Evolutionary conservation across 257 asterid species (phyloP), one percentile per base, ranked within the genome.

Genomic region (Vinca minor): DNA sequence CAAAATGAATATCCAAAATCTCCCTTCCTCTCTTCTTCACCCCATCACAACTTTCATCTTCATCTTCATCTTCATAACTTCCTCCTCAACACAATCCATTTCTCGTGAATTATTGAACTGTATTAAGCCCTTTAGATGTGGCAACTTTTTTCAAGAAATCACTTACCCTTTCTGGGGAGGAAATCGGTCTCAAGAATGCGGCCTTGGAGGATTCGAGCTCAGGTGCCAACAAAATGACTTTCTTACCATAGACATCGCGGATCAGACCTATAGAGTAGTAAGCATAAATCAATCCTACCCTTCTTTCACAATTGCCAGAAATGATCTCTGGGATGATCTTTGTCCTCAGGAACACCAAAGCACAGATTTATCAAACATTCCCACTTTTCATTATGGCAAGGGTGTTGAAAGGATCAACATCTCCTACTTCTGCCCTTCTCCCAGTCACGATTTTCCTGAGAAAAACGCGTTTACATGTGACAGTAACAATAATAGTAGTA

Each of bases 171-270:
- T 55, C 23, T 55, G 61, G 61, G 61, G 61, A 55, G 61, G 41
- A 23, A 13, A 28, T 31, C 61, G 39, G 23, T 55, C 25, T 15
- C 13, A 4, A 21, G 79, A 79, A 53, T 83, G 93, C 73, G 89
- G 89, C 47, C 61, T 71, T 63, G 77, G 77, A n/a, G 73, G 59
- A 50, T 76, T 81, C 55, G 5, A 74, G 46, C 78, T 83, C 47
- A 36, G 1, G 39, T 85, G 87, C 46, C 25, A 59, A 31, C 60
- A 67, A 69, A 55, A 52, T 41, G 36, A 66, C 35, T 0, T 56
- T 74, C 56, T 73, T 0, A 47, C 71, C 61, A 8, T 55, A 31
- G 41, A 55, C 17, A 13, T 48, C 41, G 25, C 13, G 36, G 11
- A 13, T 1, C 26, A 62, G 6, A 5, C 20, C 9, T 65, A 47